Evolutionary conservation across 2,329 filamentous ascomycete genomes (phyloP), one percentile per base, ranked within the genome.

Genomic region (Penicillium sp.): DNA sequence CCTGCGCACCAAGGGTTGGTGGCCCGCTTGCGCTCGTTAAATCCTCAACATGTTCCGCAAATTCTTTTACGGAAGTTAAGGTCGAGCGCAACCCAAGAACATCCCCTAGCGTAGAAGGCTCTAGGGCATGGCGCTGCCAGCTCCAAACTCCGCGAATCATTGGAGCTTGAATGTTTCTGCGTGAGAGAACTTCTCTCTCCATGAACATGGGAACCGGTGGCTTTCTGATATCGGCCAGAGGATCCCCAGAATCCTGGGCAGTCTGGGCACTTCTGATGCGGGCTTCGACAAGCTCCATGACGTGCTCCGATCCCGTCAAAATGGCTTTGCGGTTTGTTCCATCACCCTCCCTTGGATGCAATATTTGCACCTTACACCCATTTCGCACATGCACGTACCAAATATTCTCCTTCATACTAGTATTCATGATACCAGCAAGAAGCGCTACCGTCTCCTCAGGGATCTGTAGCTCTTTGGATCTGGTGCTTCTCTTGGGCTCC

Each of bases 21-120:
- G 65, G 53, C 19, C 65, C 50, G n/a, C 54, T 37, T 45, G 68
- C 65, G 26, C 48, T 63, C 13, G 72, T 72, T 48, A 81, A 52
- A 48, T 72, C 69, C 46, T 75, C 69, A 21, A 81, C 67, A 61
- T 76, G 74, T 25, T 75, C 66, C 8, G 67, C 66, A 52, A 81
- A 77, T 8, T 65, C 72, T 35, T 63, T 67, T 14, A 74, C 65
- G 5, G 71, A 77, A 55, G 63, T 70, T 16, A 58, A 39, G n/a
- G 55, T 19, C 3, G 69, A 63, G 35, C 44, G 62, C 44, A 53
- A 33, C 8, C 62, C 45, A 46, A 63, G 33, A 39, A 70, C 50
- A 19, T 65, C 23, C 29, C 60, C 57, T 10, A 67, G 21, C 10
- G 19, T 53, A 4, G 56, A 1, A 37, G 54, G 21, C 42, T 46